Evolutionary conservation across 2,329 filamentous ascomycete species (phyloP).

Genomic region (Blastomyces gilchristii): DNA sequence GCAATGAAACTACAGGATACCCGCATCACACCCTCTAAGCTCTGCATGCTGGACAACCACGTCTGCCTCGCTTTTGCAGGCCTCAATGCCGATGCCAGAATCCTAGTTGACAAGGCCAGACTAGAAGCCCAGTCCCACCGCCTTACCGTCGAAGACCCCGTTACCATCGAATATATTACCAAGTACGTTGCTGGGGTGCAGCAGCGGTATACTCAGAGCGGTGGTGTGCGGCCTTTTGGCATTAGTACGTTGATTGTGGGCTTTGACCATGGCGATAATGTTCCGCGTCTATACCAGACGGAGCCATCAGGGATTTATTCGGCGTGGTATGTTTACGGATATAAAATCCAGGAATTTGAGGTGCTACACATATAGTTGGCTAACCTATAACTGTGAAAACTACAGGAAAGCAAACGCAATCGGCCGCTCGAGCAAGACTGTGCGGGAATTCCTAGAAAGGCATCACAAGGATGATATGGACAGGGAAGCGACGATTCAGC

Average conservation of each 20-base stretch:
- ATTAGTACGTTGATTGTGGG: conserved; percentile 97
- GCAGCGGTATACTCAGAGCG: conserved; percentile 97
- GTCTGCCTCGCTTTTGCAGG: conserved; percentile 95
- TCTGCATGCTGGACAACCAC: conserved; percentile 89
- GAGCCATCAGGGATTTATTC: conserved; percentile 99
- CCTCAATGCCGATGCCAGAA: conserved; percentile 93
- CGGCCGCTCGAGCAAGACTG: conserved; percentile 95
- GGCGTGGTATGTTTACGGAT: conserved; percentile 60
- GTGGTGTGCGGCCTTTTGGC: conserved; percentile 95
- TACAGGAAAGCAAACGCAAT: conserved; percentile 97
- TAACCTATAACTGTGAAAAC: not conserved
- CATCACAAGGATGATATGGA: conserved; percentile 99
- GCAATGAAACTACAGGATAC: conserved; percentile 99
- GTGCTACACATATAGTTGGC: conserved; percentile 13
- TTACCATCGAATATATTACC: conserved; percentile 98
- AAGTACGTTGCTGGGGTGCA: conserved; percentile 97
- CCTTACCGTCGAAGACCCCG: conserved; percentile 91
- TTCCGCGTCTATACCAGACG: conserved; percentile 88
- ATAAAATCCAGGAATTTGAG: not conserved
- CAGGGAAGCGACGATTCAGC: conserved; percentile 85
- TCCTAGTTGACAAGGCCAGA: conserved; percentile 95
- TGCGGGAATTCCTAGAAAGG: conserved; percentile 94
- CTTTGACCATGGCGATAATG: conserved; percentile 89
- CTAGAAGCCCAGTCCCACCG: conserved; percentile 96
- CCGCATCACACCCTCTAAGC: conserved; percentile 97